These are phyloP conservation scores for Leishmania turanica DNA, from an alignment of 208 protist genomes.

Conservation along the genomic window DNA sequence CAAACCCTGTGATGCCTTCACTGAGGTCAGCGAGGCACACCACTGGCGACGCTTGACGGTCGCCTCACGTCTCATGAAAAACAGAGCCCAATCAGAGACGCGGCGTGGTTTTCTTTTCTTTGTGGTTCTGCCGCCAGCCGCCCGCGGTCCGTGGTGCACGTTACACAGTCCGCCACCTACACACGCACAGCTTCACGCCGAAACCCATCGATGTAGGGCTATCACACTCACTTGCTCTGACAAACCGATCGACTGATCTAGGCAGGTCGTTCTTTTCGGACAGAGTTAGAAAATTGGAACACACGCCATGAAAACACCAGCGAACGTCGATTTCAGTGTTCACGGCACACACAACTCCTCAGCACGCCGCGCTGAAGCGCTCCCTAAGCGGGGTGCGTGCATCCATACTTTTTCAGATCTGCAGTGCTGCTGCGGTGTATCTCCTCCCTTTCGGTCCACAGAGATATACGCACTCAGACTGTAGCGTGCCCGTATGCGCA, in stretches of 20 bases:
- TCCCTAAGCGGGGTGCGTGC: neutral
- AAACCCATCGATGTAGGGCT: neutral
- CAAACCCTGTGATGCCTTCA: neutral
- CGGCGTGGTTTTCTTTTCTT: neutral
- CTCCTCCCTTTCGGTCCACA: neutral
- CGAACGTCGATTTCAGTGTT: neutral
- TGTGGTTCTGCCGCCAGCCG: neutral
- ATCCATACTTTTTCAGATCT: neutral
- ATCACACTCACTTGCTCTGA: neutral
- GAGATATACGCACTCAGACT: neutral
- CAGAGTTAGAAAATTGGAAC: neutral
- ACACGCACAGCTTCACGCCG: neutral
- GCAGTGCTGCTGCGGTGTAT: neutral
- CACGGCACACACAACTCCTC: neutral
- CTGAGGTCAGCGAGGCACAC: slow-evolving; percentile 1
- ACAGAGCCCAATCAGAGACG: slow-evolving; percentile 6
- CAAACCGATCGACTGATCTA: neutral
- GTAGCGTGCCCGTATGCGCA: neutral
- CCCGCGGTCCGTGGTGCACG: neutral
- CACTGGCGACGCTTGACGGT: neutral
- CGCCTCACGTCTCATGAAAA: slow-evolving; percentile 7
- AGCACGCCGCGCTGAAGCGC: neutral
- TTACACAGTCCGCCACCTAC: neutral
- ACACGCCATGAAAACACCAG: neutral
- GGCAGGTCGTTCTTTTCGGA: neutral